A percentile compares a stretch with the other conserved stretches of the same genome.
These are phyloP conservation scores for Rhizopus delemar DNA, from an alignment of 371 early-diverging fungal genomes.

Conservation along the genomic window DNA sequence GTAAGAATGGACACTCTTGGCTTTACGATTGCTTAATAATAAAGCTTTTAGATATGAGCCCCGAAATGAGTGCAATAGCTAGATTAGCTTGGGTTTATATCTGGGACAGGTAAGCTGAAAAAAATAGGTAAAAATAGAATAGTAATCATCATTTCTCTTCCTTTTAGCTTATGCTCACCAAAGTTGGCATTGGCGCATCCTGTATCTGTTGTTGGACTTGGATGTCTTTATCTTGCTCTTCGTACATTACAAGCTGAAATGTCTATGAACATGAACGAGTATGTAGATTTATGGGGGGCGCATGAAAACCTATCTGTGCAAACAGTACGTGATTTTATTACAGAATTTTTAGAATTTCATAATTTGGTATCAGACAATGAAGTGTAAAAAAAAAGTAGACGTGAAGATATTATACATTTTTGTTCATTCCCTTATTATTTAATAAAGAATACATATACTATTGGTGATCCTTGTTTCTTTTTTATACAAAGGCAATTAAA, in stretches of 20 bases:
- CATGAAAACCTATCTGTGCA: slow-evolving; percentile 52
- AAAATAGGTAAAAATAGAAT: background rate
- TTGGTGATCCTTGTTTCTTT: too few relatives aligned
- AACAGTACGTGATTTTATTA: slow-evolving; percentile 45
- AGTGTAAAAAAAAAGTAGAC: background rate
- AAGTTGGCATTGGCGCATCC: slow-evolving; percentile 40
- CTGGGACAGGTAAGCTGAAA: slow-evolving; percentile 40
- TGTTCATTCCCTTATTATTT: too few relatives aligned
- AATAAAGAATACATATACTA: too few relatives aligned
- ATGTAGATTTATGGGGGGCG: slow-evolving; percentile 53
- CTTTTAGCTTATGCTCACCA: slow-evolving; percentile 41
- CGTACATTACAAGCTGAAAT: slow-evolving; percentile 34
- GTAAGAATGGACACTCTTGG: slow-evolving; percentile 8
- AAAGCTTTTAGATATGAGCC: slow-evolving; percentile 34
- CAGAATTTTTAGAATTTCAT: slow-evolving; percentile 39
- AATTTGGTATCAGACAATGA: slow-evolving; percentile 3
- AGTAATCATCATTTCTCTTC: too few relatives aligned
- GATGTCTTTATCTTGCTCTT: slow-evolving; percentile 51
- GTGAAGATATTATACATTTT: background rate
- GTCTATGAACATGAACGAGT: slow-evolving; percentile 50
- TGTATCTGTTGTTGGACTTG: slow-evolving; percentile 41
- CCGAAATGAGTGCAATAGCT: slow-evolving; percentile 44
- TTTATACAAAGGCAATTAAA: too few relatives aligned
- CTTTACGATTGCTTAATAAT: background rate
- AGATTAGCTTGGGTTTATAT: slow-evolving; percentile 46